Conservation (phyloP, 345 rosid genomes). For the Erysimum cheiranthoides region DNA sequence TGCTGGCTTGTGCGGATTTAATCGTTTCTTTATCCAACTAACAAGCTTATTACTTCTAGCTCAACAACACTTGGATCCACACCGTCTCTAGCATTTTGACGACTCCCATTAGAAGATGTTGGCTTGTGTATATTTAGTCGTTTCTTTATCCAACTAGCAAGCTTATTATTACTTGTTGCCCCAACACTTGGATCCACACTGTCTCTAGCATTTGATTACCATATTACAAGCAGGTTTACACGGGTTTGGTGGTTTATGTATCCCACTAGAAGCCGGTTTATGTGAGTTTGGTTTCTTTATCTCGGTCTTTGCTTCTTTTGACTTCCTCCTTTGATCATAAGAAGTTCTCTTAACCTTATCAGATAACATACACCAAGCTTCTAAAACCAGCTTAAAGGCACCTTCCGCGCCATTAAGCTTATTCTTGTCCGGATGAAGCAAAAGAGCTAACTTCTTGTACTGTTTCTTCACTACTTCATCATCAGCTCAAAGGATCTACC, state of each 20-base stretch:
- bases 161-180: no score
- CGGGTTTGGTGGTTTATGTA: background rate
- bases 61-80: no score
- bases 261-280: background rate
- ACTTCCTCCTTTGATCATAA: constrained; percentile 47
- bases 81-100: no score
- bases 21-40: no score
- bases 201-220: no score
- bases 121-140: background rate
- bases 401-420: background rate
- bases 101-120: background rate
- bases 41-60: no score
- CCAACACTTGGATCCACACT: no score
- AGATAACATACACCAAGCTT: constrained; percentile 73
- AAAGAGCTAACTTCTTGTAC: constrained; percentile 48
- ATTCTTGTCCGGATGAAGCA: background rate
- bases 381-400: constrained; percentile 62
- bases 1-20: no score
- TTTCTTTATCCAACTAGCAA: no score
- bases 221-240: no score
- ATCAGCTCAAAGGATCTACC: constrained; percentile 56
- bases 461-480: constrained; percentile 65
- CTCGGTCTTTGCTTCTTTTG: background rate
- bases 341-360: constrained; percentile 63
- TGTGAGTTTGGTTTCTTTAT: background rate